A percentile compares a stretch with the other conserved stretches of the same genome.
phyloP scores from a whole-genome alignment of 768 basidiomycete species.

The Naematelia encephala region DNA sequence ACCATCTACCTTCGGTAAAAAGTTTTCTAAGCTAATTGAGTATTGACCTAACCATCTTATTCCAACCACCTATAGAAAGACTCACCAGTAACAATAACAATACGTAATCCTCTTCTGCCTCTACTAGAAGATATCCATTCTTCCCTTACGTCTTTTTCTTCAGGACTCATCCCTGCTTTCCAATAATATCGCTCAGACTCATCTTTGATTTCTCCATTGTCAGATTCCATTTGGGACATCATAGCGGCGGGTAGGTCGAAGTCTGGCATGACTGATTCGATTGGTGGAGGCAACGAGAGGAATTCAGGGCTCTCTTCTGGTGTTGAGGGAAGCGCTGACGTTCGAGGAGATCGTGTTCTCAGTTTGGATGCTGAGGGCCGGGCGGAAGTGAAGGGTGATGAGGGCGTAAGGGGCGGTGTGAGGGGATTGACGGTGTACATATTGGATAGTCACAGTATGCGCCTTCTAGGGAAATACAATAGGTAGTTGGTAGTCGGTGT shows the following conservation, averaged over 20 bases:
- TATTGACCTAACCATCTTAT: background rate
- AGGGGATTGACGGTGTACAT: conserved; percentile 4
- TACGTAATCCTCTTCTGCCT: conserved; percentile 39
- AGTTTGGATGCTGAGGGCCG: background rate
- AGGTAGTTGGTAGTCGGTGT: too few species aligned
- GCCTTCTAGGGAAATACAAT: too few species aligned
- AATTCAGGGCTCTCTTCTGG: background rate
- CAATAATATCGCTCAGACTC: conserved; percentile 14
- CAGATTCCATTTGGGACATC: background rate
- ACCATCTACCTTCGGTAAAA: conserved; percentile 55
- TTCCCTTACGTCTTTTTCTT: conserved; percentile 30
- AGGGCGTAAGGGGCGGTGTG: conserved; percentile 25
- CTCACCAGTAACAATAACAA: conserved; percentile 48
- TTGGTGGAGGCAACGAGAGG: conserved; percentile 13
- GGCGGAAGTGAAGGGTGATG: background rate
- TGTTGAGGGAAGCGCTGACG: background rate
- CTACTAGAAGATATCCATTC: conserved; percentile 26
- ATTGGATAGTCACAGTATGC: too few species aligned
- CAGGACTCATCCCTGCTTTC: conserved; percentile 26
- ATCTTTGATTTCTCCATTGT: background rate
- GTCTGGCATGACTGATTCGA: conserved; percentile 8
- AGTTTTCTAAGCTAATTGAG: conserved; percentile 50
- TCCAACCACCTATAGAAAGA: background rate
- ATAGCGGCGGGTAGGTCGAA: conserved; percentile 14
- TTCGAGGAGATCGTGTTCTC: background rate